A percentile compares a stretch with the other conserved stretches of the same genome.
Evolutionary conservation across 2,329 filamentous ascomycete genomes (phyloP).

Genomic region (Pseudophaeomoniella oleicola): DNA sequence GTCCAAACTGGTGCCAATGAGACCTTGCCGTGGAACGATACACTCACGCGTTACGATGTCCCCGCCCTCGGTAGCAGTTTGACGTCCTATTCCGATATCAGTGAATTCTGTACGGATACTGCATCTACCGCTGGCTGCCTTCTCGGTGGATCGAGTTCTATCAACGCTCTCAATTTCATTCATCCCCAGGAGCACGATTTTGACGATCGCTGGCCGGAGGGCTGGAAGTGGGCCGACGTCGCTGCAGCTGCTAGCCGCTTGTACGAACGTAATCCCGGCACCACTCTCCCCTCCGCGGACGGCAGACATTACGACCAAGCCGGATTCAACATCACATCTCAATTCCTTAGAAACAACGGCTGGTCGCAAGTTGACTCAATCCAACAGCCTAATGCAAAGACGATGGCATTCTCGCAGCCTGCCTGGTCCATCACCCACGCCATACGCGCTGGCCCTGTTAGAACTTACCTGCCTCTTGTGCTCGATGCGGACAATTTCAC

Average conservation of each 20-base stretch:
- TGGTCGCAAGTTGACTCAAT: slow-evolving; percentile 52
- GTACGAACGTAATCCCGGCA: slow-evolving; percentile 58
- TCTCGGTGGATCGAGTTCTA: slow-evolving; percentile 1
- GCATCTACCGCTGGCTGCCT: slow-evolving; percentile 1
- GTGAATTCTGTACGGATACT: slow-evolving; percentile 1
- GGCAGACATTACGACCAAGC: slow-evolving; percentile 52
- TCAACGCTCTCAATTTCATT: slow-evolving; percentile 2
- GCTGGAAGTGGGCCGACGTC: slow-evolving; percentile 56
- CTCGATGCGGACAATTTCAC: slow-evolving; percentile 48
- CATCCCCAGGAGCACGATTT: slow-evolving; percentile 36
- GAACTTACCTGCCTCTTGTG: slow-evolving; percentile 54
- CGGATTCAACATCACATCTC: slow-evolving; percentile 47
- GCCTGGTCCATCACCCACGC: slow-evolving; percentile 54
- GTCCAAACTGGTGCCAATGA: neutral
- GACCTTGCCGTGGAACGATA: slow-evolving; percentile 1
- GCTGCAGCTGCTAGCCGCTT: slow-evolving; percentile 43
- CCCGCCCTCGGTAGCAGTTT: slow-evolving; percentile 1
- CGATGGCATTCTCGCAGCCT: slow-evolving; percentile 48
- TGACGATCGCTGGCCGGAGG: slow-evolving; percentile 56
- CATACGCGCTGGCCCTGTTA: slow-evolving; percentile 54
- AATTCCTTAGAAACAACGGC: slow-evolving; percentile 43
- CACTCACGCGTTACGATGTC: slow-evolving; percentile 1
- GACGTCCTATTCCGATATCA: neutral
- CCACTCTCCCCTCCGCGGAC: slow-evolving; percentile 50
- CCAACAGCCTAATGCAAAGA: slow-evolving; percentile 45